These are phyloP conservation scores for Agarophyton chilense DNA, from an alignment of 23 red algal species.

Conservation along the genomic window DNA sequence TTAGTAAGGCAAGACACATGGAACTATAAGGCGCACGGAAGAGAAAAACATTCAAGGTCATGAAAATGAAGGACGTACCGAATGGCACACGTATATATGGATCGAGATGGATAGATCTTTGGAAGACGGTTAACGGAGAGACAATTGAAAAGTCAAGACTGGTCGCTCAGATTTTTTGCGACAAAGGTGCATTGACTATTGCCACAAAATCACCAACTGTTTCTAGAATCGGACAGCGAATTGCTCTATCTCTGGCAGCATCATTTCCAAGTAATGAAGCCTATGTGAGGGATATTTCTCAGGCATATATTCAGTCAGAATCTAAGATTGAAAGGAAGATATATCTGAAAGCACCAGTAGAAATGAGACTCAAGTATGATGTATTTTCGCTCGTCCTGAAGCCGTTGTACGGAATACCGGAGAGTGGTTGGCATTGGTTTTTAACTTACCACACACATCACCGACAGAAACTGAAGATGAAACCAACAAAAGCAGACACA, in stretches of 20 bases:
- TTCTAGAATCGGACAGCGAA: not conserved
- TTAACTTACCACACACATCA: conserved; percentile 37
- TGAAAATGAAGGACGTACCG: not conserved
- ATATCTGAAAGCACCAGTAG: not conserved
- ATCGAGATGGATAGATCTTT: not conserved
- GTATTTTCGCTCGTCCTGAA: conserved; percentile 21
- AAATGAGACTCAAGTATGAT: conserved; percentile 22
- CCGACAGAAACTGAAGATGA: conserved; percentile 30
- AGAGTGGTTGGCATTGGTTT: conserved; percentile 52
- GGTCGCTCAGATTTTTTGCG: conserved; percentile 37
- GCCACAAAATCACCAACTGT: conserved; percentile 22
- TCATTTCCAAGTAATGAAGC: not conserved
- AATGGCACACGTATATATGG: conserved; percentile 9
- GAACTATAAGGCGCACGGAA: not conserved
- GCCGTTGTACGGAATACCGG: conserved; percentile 46
- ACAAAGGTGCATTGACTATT: not conserved
- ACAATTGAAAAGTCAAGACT: conserved; percentile 18
- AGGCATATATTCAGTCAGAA: conserved; percentile 52
- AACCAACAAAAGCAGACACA: conserved; percentile 13
- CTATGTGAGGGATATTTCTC: conserved; percentile 17
- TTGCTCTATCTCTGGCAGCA: not conserved
- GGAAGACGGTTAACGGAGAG: not conserved
- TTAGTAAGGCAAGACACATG: not conserved
- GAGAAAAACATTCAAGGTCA: conserved; percentile 33
- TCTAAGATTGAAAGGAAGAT: conserved; percentile 19